These are phyloP conservation scores for Cephaloascus fragrans DNA, from an alignment of 805 yeast genomes.

Conservation along the genomic window DNA sequence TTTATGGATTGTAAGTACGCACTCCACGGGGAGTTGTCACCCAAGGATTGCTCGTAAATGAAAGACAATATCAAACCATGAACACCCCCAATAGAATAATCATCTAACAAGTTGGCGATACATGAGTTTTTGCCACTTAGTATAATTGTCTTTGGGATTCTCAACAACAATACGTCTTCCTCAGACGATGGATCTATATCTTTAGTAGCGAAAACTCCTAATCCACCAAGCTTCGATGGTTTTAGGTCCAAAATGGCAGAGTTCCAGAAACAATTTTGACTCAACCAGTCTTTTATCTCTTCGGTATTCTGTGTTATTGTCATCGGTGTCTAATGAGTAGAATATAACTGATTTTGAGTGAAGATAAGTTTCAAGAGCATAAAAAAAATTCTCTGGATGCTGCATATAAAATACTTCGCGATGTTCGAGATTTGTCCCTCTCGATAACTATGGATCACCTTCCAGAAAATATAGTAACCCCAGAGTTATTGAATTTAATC, in stretches of 20 bases:
- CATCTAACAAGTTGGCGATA: constrained; percentile 59
- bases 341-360: no score
- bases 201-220: constrained; percentile 58
- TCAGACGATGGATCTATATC: constrained; percentile 22
- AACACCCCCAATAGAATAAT: constrained; percentile 52
- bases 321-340: no score
- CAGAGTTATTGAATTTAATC: no score
- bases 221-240: constrained; percentile 48
- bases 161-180: constrained; percentile 28
- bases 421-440: no score
- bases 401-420: no score
- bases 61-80: constrained; percentile 58
- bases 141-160: constrained; percentile 53
- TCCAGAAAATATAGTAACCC: no score
- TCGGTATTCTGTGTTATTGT: constrained; percentile 11
- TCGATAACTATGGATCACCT: no score
- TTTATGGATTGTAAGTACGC: constrained; percentile 50
- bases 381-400: no score
- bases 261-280: constrained; percentile 46
- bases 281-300: constrained; percentile 43
- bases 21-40: constrained; percentile 72
- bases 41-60: constrained; percentile 56
- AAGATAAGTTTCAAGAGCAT: no score
- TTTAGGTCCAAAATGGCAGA: constrained; percentile 32
- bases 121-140: constrained; percentile 49